Evolutionary conservation across 192 early-diverging fungal species (phyloP).

Genomic region (Phycomyces blakesleeanus): DNA sequence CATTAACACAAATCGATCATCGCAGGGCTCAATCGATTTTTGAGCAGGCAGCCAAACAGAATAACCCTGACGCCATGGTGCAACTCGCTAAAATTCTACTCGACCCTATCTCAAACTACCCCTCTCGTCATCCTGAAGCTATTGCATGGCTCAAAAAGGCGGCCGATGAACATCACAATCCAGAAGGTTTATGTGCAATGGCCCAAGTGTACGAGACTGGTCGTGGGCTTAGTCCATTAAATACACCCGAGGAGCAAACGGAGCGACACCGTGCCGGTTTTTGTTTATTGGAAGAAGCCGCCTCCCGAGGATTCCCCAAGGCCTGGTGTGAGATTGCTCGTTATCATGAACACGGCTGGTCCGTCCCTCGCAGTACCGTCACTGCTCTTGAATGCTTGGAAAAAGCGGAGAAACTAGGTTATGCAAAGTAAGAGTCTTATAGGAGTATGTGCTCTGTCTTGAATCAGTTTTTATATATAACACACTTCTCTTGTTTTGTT

Average conservation of each 20-base stretch:
- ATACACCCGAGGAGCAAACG: neutral
- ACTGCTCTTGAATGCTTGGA: constrained; percentile 24
- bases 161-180: constrained; percentile 21
- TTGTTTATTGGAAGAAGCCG: constrained; percentile 34
- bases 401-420: constrained; percentile 27
- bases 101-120: neutral
- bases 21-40: constrained; percentile 27
- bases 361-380: constrained; percentile 29
- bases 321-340: constrained; percentile 27
- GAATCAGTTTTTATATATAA: too few species aligned
- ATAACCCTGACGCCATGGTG: constrained; percentile 20
- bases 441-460: too few species aligned
- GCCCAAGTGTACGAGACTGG: constrained; percentile 32
- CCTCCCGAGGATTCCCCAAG: constrained; percentile 19
- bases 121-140: neutral
- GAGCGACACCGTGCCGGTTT: constrained; percentile 8
- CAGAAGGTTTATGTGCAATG: constrained; percentile 28
- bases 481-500: too few species aligned
- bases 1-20: constrained; percentile 21
- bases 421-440: constrained; percentile 29
- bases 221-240: constrained; percentile 12
- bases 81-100: constrained; percentile 11
- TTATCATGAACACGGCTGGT: constrained; percentile 36
- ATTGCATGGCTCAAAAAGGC: constrained; percentile 30
- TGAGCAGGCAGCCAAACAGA: constrained; percentile 20